Percentiles rank a stretch among this genome's conserved stretches.
Evolutionary conservation across 768 basidiomycete species (phyloP).

Genomic region (Kwoniella shandongensis): DNA sequence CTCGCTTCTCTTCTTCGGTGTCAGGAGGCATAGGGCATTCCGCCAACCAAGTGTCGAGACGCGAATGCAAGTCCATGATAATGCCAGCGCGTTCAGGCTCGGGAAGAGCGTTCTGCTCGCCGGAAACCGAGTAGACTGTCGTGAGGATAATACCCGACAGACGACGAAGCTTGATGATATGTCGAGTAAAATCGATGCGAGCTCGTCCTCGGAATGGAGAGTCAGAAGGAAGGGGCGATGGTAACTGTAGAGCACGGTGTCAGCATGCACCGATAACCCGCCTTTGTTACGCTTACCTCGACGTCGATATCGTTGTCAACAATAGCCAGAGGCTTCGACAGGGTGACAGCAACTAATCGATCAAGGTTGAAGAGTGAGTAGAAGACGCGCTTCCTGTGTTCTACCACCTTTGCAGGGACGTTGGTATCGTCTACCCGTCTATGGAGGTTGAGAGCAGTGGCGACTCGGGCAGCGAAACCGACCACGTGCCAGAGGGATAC

Average conservation of each 20-base stretch:
- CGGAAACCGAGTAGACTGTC: slow-evolving; percentile 24
- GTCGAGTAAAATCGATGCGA: slow-evolving; percentile 22
- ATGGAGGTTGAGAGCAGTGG: slow-evolving; percentile 33
- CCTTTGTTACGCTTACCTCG: slow-evolving; percentile 23
- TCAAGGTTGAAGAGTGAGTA: slow-evolving; percentile 38
- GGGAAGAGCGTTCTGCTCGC: slow-evolving; percentile 17
- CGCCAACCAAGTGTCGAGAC: slow-evolving; percentile 29
- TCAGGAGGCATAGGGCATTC: slow-evolving; percentile 20
- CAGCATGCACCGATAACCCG: neutral
- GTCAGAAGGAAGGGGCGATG: slow-evolving; percentile 18
- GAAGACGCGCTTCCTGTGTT: slow-evolving; percentile 30
- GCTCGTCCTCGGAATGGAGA: slow-evolving; percentile 19
- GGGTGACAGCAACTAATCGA: slow-evolving; percentile 29
- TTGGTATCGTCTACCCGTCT: slow-evolving; percentile 18
- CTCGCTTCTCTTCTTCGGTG: slow-evolving; percentile 6
- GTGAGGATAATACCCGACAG: slow-evolving; percentile 25
- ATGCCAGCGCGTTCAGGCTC: slow-evolving; percentile 17
- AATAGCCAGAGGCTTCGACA: slow-evolving; percentile 31
- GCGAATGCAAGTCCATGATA: slow-evolving; percentile 16
- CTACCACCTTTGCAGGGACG: slow-evolving; percentile 9
- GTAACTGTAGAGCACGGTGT: slow-evolving; percentile 10
- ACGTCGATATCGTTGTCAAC: slow-evolving; percentile 33
- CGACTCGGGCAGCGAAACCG: slow-evolving; percentile 31
- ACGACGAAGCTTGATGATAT: slow-evolving; percentile 30
- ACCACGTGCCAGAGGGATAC: slow-evolving; percentile 35